Conservation (phyloP, 78 protist species). For the Planoprotostelium fungivorum region DNA sequence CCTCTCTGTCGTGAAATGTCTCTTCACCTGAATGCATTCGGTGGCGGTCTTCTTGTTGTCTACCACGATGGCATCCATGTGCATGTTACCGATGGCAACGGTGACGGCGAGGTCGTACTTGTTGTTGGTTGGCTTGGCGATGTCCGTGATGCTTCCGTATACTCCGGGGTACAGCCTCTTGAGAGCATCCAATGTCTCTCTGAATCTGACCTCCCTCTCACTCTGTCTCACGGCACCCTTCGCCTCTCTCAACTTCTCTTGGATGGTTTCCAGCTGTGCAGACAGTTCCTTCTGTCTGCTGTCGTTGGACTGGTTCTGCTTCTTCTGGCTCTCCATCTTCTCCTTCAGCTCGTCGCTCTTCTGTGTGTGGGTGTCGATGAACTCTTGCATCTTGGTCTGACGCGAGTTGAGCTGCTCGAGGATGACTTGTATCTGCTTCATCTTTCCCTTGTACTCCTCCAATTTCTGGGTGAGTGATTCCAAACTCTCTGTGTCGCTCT, state of each 20-base stretch:
- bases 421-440: constrained; percentile 1
- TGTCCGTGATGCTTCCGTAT: constrained; percentile 77
- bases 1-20: neutral
- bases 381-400: neutral
- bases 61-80: constrained; percentile 90
- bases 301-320: neutral
- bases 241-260: constrained; percentile 11
- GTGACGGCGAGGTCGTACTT: constrained; percentile 79
- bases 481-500: neutral
- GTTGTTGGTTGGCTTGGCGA: constrained; percentile 65
- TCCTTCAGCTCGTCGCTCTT: neutral
- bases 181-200: constrained; percentile 37
- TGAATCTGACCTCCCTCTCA: neutral
- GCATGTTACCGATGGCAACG: constrained; percentile 84
- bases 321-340: neutral
- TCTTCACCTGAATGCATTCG: constrained; percentile 64
- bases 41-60: constrained; percentile 76
- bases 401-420: neutral
- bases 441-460: constrained; percentile 20
- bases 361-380: neutral
- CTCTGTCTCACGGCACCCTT: neutral
- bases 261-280: neutral
- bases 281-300: neutral
- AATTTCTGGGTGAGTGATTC: neutral
- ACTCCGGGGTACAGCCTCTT: constrained; percentile 82